Percentiles rank a stretch among this genome's conserved stretches.
phyloP scores from a whole-genome alignment of 345 rosid genomes.

The Salix suchowensis region DNA sequence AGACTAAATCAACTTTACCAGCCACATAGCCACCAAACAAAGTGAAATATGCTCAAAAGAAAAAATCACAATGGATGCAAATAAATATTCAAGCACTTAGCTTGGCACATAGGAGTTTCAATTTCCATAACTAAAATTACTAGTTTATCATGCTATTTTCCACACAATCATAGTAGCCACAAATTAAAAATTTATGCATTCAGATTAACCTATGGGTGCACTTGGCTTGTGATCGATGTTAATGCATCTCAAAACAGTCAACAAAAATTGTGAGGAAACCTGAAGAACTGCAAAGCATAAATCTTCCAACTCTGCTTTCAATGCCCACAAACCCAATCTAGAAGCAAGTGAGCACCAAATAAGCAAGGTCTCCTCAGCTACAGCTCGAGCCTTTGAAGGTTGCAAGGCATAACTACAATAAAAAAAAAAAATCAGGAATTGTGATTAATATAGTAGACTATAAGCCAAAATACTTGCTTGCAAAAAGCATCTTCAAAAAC shows the following conservation, averaged over 20 bases:
- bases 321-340: constrained; percentile 71
- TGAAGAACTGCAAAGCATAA: constrained; percentile 72
- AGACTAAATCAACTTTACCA: no score
- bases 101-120: neutral
- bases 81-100: neutral
- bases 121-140: neutral
- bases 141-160: neutral
- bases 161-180: neutral
- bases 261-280: constrained; percentile 34
- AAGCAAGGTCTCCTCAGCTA: constrained; percentile 67
- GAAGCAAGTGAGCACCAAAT: constrained; percentile 82
- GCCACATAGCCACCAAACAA: neutral
- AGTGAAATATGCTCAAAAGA: constrained; percentile 1
- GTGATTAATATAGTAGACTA: neutral
- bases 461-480: neutral
- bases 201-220: neutral
- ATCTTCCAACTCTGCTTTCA: constrained; percentile 72
- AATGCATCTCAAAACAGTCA: neutral
- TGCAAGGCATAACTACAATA: constrained; percentile 58
- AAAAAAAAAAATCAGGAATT: neutral
- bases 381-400: constrained; percentile 55
- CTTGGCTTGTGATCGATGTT: constrained; percentile 6
- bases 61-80: neutral
- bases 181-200: neutral
- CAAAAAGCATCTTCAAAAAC: neutral